A percentile compares a stretch with the other conserved stretches of the same genome.
phyloP scores from a whole-genome alignment of 805 yeast species.

The Metschnikowia sp. region DNA sequence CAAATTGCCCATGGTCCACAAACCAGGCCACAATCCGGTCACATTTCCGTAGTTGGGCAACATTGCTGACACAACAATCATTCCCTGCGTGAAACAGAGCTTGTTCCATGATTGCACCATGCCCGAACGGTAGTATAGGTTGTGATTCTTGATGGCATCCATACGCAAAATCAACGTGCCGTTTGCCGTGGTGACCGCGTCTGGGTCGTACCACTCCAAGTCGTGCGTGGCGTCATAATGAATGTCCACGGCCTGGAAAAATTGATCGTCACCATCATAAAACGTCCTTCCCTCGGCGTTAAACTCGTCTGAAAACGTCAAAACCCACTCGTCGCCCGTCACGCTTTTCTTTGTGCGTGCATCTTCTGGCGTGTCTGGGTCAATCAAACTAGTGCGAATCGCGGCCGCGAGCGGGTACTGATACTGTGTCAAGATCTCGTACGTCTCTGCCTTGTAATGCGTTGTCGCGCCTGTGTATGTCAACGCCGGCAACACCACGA shows the following conservation, averaged over 20 bases:
- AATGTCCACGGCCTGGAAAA: slow-evolving; percentile 39
- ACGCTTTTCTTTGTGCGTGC: slow-evolving; percentile 22
- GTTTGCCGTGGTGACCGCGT: slow-evolving; percentile 38
- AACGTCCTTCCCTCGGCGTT: slow-evolving; percentile 43
- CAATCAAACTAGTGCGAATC: slow-evolving; percentile 34
- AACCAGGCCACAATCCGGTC: slow-evolving; percentile 38
- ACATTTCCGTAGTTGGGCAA: slow-evolving; percentile 31
- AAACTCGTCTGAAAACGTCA: slow-evolving; percentile 42
- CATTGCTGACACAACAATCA: slow-evolving; percentile 27
- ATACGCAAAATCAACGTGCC: slow-evolving; percentile 34
- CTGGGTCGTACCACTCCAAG: slow-evolving; percentile 45
- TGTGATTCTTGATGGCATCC: slow-evolving; percentile 38
- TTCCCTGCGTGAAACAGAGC: slow-evolving; percentile 34
- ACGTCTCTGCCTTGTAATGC: slow-evolving; percentile 19
- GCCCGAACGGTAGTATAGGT: slow-evolving; percentile 36
- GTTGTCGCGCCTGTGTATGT: slow-evolving; percentile 71
- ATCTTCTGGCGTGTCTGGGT: slow-evolving; percentile 40
- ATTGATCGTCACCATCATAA: slow-evolving; percentile 44
- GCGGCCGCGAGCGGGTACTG: slow-evolving; percentile 35
- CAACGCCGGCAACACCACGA: slow-evolving; percentile 76
- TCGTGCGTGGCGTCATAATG: slow-evolving; percentile 42
- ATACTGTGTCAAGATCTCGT: slow-evolving; percentile 22
- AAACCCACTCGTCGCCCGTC: slow-evolving; percentile 52
- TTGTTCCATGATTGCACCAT: slow-evolving; percentile 42
- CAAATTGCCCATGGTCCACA: slow-evolving; percentile 38